Base-by-base conservation (phyloP, 306 rosid genomes). In the Ceratonia siliqua region DNA sequence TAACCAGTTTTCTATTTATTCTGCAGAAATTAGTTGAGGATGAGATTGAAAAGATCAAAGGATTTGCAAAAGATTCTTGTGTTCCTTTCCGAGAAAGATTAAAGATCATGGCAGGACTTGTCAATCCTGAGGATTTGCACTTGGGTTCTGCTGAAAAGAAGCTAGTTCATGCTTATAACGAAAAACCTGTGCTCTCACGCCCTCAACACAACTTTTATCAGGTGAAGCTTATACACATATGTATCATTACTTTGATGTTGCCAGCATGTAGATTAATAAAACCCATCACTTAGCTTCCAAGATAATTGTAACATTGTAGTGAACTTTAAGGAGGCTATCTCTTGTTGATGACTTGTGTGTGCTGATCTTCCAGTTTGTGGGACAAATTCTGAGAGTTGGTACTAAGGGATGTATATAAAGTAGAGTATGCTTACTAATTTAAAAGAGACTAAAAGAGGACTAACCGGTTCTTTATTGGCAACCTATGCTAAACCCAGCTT, bases 141-240 rank as follows among this genome's bases (percentile, higher is more conserved):
- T 45, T 91, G 83, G 83, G 92, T 65, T 86, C 96, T 30, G 58
- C 97, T 17, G 99, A 92, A 74, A 90, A 32, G 86, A 92, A 92
- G 89, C 90, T 94, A 24, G 85, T 92, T 38, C 64, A 86, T 55
- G 87, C 95, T 55, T 94, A 92, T 85, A 90, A 94, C 45, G 95
- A 87, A 79, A 94, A 94, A 73, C 97, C 97, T 33, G 96, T 91
- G 42, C 96, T 94, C 56, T 94, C 99, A 8, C 91, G 97, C 38
- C 99, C 99, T 13, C 99, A 94, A 50, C 99, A 94, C 85, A 81
- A 74, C 65, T 92, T 94, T 79, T 94, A 82, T 38, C 87, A 63
- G 97, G 99, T 92, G 76, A 45, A 5, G 28, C 49, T 27, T 42
- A 0, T 25, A 38, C 3, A 30, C 28, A 32, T 33, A 25, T 35